Base-by-base conservation (phyloP, 2,329 filamentous ascomycete genomes). In the Penicillium sp. region DNA sequence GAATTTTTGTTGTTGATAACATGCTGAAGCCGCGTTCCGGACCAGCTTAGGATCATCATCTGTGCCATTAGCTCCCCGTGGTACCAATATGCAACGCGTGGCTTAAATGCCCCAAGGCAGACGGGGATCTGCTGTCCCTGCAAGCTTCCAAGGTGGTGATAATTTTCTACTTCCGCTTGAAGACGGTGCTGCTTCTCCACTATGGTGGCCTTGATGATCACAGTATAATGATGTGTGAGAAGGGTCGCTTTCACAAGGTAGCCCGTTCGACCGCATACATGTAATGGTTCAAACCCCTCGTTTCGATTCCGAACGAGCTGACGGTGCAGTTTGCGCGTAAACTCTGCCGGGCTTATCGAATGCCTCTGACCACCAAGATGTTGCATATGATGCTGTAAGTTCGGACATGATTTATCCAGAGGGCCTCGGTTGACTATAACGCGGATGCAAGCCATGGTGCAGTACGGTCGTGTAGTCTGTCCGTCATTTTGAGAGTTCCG, bases 321-420 rank as follows among this genome's bases (percentile, higher is more conserved):
- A 52, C 45, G 50, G 42, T 63, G 46, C 35, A 67, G 51, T 46
- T 42, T 26, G 41, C 50, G 53, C 12, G 55, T 67, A 41, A 67
- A 64, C 29, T 67, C 59, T 11, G 52, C 47, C 33, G 55, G 50
- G 6, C 41, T 53, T 11, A 65, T 52, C 53, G 56, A 63, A 45
- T 81, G 74, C 53, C 69, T 63, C 12, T 37, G 54, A 5, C 68
- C 54, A 56, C 62, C 53, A n/a, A n/a, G n/a, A n/a, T n/a, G n/a
- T n/a, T n/a, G n/a, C n/a, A n/a, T n/a, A 22, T 65, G 56, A 7
- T 31, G 40, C 53, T 57, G 27, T 49, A 6, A 54, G 33, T 80
- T 80, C 0, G 75, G 77, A 61, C 62, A 68, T 40, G 53, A 26
- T n/a, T 58, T 44, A 55, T 65, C 64, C 41, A 69, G 49, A 48